phyloP scores from a whole-genome alignment of 2,329 filamentous ascomycete genomes.

The Colletotrichum scovillei region DNA sequence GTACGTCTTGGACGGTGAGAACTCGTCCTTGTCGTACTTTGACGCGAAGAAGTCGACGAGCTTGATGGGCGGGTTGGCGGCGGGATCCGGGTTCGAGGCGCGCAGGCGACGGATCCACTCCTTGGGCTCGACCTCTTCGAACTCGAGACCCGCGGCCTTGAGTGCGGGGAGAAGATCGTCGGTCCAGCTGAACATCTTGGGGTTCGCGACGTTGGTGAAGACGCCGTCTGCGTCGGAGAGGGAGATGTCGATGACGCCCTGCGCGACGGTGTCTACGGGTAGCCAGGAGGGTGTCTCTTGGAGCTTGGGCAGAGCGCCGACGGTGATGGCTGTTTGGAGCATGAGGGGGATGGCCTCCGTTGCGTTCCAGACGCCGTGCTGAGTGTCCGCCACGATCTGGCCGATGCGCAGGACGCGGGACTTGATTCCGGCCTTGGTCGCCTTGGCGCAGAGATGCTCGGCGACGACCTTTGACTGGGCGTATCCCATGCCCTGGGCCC shows the following conservation, averaged over 20 bases:
- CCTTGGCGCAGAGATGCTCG: conserved; percentile 50
- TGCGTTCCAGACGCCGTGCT: conserved; percentile 61
- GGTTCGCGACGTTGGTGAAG: conserved; percentile 61
- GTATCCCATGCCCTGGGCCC: conserved; percentile 56
- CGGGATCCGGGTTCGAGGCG: conserved; percentile 55
- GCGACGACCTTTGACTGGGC: conserved; percentile 54
- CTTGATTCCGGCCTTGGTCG: conserved; percentile 43
- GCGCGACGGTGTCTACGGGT: conserved; percentile 57
- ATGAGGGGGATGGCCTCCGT: conserved; percentile 65
- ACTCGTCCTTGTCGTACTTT: conserved; percentile 53
- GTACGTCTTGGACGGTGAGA: conserved; percentile 55
- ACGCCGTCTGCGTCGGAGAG: conserved; percentile 44
- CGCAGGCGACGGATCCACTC: conserved; percentile 58
- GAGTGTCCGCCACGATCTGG: conserved; percentile 61
- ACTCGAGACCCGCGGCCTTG: conserved; percentile 53
- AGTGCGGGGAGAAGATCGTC: conserved; percentile 61
- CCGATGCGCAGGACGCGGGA: conserved; percentile 58
- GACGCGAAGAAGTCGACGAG: conserved; percentile 61
- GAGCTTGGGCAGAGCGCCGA: conserved; percentile 57
- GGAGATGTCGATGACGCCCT: conserved; percentile 52
- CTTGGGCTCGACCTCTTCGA: conserved; percentile 54
- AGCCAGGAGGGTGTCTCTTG: conserved; percentile 58
- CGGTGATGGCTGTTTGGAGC: conserved; percentile 56
- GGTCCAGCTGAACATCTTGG: conserved; percentile 60
- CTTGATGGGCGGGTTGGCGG: conserved; percentile 62